Percentiles rank a stretch among this genome's conserved stretches.
phyloP scores from a whole-genome alignment of 257 asterid species.

The Mentha longifolia region DNA sequence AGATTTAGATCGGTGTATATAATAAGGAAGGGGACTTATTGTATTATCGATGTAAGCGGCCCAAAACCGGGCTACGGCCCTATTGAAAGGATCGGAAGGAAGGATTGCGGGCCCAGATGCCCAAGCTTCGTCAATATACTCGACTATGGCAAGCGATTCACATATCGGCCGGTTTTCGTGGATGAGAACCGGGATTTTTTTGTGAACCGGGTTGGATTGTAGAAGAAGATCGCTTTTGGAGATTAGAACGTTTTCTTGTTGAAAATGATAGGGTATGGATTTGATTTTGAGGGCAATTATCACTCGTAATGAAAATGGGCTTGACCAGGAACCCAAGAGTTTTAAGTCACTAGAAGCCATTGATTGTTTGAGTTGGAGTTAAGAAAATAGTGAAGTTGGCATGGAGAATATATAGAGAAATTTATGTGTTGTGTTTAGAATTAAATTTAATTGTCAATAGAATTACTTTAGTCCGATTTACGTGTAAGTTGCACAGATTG shows the following conservation, averaged over 20 bases:
- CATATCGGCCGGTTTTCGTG: slow-evolving; percentile 44
- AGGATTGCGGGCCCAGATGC: slow-evolving; percentile 44
- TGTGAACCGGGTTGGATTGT: slow-evolving; percentile 47
- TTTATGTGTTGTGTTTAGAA: too few species aligned
- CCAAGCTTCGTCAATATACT: slow-evolving; percentile 58
- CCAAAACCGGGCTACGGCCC: slow-evolving; percentile 57
- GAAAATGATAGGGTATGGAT: slow-evolving; percentile 36
- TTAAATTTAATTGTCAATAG: too few species aligned
- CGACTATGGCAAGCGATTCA: slow-evolving; percentile 53
- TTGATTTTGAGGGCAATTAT: slow-evolving; percentile 55
- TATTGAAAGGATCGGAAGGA: slow-evolving; percentile 51
- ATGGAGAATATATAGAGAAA: too few species aligned
- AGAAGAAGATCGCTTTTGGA: slow-evolving; percentile 48
- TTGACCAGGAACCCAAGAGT: slow-evolving; percentile 48
- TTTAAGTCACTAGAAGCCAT: slow-evolving; percentile 33
- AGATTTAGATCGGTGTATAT: too few species aligned
- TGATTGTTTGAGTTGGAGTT: too few species aligned
- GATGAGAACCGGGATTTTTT: slow-evolving; percentile 57
- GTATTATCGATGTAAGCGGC: slow-evolving; percentile 44
- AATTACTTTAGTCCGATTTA: too few species aligned
- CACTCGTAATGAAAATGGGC: slow-evolving; percentile 47
- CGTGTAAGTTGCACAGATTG: too few species aligned
- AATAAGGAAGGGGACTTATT: slow-evolving; percentile 18
- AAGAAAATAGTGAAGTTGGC: too few species aligned
- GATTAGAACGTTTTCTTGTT: slow-evolving; percentile 30